Evolutionary conservation across 129 eudicot species (phyloP).

Genomic region (Artemisia tridentata): DNA sequence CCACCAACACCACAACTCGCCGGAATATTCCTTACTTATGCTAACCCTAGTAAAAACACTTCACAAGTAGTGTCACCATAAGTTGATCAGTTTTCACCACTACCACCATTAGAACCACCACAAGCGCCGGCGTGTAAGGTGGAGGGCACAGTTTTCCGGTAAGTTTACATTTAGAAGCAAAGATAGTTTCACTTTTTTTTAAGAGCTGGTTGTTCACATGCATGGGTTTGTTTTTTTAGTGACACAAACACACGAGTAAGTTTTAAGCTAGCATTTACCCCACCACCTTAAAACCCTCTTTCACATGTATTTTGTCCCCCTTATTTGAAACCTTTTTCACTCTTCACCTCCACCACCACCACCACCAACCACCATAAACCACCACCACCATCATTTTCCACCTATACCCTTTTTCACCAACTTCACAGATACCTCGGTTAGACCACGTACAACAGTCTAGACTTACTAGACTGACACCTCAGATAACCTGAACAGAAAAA

Average conservation of each 20-base stretch:
- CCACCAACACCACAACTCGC: slow-evolving; percentile 11
- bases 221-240: slow-evolving; percentile 37
- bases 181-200: slow-evolving; percentile 1
- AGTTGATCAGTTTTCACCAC: neutral
- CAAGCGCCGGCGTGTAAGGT: slow-evolving; percentile 40
- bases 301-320: slow-evolving; percentile 72
- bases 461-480: no score
- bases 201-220: slow-evolving; percentile 45
- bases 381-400: slow-evolving; percentile 27
- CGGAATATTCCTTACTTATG: slow-evolving; percentile 7
- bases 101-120: slow-evolving; percentile 17
- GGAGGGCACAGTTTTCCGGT: slow-evolving; percentile 38
- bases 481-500: no score
- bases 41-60: slow-evolving; percentile 1
- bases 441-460: no score
- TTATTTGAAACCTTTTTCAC: slow-evolving; percentile 35
- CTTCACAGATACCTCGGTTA: no score
- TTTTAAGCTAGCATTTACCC: slow-evolving; percentile 46
- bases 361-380: slow-evolving; percentile 33
- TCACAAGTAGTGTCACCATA: neutral
- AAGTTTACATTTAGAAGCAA: slow-evolving; percentile 27
- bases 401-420: slow-evolving; percentile 12
- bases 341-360: slow-evolving; percentile 34
- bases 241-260: slow-evolving; percentile 47
- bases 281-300: slow-evolving; percentile 36